Conservation (phyloP, 2,329 filamentous ascomycete species). For the Monilinia fructicola region DNA sequence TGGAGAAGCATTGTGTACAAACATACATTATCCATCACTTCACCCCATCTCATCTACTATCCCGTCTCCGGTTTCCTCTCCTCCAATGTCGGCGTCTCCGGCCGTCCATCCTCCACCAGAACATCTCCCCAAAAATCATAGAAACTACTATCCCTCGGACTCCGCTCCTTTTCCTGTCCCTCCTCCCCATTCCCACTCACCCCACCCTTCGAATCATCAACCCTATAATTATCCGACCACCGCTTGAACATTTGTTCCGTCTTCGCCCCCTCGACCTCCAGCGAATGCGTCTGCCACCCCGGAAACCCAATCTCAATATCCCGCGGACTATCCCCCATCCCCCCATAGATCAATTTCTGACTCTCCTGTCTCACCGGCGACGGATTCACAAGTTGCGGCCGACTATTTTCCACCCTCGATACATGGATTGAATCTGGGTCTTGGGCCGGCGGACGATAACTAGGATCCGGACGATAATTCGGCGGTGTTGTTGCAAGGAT, state of each 20-base stretch:
- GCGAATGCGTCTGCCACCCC: conserved; percentile 9
- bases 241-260: conserved; percentile 9
- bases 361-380: conserved; percentile 14
- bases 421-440: neutral
- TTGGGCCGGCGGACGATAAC: neutral
- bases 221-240: conserved; percentile 17
- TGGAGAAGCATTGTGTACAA: neutral
- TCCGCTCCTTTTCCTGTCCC: neutral
- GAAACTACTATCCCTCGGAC: conserved; percentile 5
- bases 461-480: neutral
- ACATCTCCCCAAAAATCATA: conserved; percentile 15
- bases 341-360: conserved; percentile 6
- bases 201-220: neutral
- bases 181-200: neutral
- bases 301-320: conserved; percentile 14
- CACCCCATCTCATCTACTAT: neutral
- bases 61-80: neutral
- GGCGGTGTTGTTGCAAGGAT: neutral
- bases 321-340: conserved; percentile 4
- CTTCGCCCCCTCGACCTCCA: conserved; percentile 7
- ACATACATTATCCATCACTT: neutral
- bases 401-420: neutral
- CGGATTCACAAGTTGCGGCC: conserved; percentile 10
- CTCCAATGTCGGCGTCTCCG: neutral
- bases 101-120: neutral